A percentile compares a stretch with the other conserved stretches of the same genome.
These are phyloP conservation scores for Isoetes taiwanensis DNA, from an alignment of 75 land plant species.

Conservation along the genomic window DNA sequence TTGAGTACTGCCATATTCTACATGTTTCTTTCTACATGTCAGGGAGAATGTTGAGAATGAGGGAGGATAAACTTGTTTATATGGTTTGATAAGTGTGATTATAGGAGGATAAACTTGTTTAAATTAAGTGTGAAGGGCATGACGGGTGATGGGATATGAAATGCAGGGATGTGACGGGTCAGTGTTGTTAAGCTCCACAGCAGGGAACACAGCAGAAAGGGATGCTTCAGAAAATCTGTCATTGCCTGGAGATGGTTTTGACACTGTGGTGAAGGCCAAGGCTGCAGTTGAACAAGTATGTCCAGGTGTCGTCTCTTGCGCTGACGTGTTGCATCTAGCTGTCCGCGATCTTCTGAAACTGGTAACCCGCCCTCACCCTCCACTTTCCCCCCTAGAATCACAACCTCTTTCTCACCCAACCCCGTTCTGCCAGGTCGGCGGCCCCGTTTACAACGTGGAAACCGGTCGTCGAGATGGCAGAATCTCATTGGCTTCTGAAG, in stretches of 20 bases:
- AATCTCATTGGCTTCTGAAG: conserved; percentile 15
- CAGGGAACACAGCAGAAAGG: neutral
- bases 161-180: neutral
- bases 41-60: too few relatives aligned
- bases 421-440: too few relatives aligned
- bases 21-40: too few relatives aligned
- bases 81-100: too few relatives aligned
- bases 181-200: neutral
- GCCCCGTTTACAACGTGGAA: too few relatives aligned
- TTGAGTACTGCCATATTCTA: too few relatives aligned
- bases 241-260: neutral
- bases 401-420: too few relatives aligned
- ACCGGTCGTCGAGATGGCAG: conserved; percentile 26
- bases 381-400: neutral
- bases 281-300: neutral
- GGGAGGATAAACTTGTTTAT: too few relatives aligned
- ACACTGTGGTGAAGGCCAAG: neutral
- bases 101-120: too few relatives aligned
- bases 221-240: neutral
- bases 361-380: neutral
- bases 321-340: neutral
- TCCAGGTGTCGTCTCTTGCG: neutral
- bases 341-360: neutral
- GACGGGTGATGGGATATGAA: too few relatives aligned
- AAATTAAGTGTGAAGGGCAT: too few relatives aligned